Percentiles rank a stretch among this genome's conserved stretches.
These are phyloP conservation scores for Stephania yunnanensis DNA, from an alignment of 164 flowering plant species.

Conservation along the genomic window DNA sequence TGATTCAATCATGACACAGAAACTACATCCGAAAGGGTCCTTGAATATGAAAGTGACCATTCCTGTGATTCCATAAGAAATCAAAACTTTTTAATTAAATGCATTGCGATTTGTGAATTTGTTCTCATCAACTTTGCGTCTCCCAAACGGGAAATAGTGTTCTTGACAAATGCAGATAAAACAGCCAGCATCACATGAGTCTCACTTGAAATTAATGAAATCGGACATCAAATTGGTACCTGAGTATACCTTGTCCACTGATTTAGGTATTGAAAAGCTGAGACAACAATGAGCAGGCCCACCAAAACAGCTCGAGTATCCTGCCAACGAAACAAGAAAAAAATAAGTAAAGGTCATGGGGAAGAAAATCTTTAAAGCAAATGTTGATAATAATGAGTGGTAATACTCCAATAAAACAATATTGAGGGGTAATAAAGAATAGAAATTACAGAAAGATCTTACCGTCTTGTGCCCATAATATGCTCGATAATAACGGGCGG, in stretches of 20 bases:
- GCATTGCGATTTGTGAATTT: no score
- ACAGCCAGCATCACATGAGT: neutral
- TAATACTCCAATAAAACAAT: neutral
- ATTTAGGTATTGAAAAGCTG: constrained; percentile 82
- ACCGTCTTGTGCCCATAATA: constrained; percentile 97
- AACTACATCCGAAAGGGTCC: no score
- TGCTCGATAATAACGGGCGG: constrained; percentile 89
- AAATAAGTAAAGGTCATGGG: neutral
- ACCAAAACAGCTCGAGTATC: constrained; percentile 85
- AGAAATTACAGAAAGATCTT: constrained; percentile 23
- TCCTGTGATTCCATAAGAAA: no score
- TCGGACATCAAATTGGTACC: constrained; percentile 38
- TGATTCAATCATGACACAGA: no score
- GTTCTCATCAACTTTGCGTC: neutral
- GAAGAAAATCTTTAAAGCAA: neutral
- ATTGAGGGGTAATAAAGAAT: neutral
- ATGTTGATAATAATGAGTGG: neutral
- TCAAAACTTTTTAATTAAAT: no score
- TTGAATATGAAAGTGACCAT: no score
- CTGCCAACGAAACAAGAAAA: constrained; percentile 29
- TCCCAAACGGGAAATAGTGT: neutral
- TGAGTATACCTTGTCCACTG: constrained; percentile 89
- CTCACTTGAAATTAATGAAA: neutral
- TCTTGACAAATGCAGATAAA: neutral
- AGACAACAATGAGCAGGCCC: constrained; percentile 77